Percentiles rank a stretch among this genome's conserved stretches.
phyloP scores from a whole-genome alignment of 2,329 filamentous ascomycete species.

The Fusarium marasasianum region DNA sequence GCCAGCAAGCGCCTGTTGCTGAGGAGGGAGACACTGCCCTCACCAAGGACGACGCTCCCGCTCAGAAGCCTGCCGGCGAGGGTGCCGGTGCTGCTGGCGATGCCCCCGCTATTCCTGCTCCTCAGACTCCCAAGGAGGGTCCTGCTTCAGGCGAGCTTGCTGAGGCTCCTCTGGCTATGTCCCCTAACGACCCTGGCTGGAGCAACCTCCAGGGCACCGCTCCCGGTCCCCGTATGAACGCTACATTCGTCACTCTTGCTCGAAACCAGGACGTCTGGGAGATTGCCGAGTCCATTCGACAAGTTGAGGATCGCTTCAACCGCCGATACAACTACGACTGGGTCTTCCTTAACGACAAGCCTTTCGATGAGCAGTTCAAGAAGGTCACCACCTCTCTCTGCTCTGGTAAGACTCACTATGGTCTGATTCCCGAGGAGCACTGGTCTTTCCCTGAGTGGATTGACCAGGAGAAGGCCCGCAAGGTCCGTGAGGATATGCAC shows the following conservation, averaged over 20 bases:
- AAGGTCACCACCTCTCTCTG: conserved; percentile 88
- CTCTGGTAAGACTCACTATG: conserved; percentile 93
- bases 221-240: conserved; percentile 84
- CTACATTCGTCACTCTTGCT: conserved; percentile 95
- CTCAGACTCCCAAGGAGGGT: conserved; percentile 33
- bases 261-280: conserved; percentile 97
- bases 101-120: background rate
- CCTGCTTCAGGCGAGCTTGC: conserved; percentile 47
- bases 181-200: conserved; percentile 63
- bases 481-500: conserved; percentile 93
- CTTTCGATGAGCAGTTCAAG: conserved; percentile 93
- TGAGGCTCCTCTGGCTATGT: conserved; percentile 55
- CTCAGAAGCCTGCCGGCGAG: conserved; percentile 34
- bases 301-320: conserved; percentile 98
- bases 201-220: conserved; percentile 62
- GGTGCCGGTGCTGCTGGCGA: conserved; percentile 8
- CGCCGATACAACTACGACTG: conserved; percentile 96
- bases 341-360: conserved; percentile 98
- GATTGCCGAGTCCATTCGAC: conserved; percentile 92
- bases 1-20: conserved; percentile 24
- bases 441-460: conserved; percentile 98
- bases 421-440: conserved; percentile 87
- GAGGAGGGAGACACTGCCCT: conserved; percentile 28
- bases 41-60: conserved; percentile 29
- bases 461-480: conserved; percentile 90